A percentile compares a stretch with the other conserved stretches of the same genome.
phyloP scores from a whole-genome alignment of 2,329 filamentous ascomycete genomes.

The Fusarium pilosicola region DNA sequence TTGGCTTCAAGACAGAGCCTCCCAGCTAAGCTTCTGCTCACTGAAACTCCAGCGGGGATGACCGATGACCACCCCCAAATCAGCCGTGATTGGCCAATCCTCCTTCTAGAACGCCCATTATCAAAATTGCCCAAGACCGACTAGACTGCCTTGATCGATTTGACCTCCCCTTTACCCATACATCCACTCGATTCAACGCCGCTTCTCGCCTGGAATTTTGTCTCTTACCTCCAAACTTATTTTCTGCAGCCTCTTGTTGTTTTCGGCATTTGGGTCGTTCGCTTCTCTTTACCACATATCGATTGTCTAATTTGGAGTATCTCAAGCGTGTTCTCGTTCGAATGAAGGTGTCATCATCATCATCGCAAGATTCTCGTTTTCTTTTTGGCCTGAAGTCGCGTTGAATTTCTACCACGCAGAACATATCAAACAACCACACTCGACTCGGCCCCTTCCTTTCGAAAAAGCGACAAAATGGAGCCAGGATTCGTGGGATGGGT shows the following conservation, averaged over 20 bases:
- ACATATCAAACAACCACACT: not conserved
- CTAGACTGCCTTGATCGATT: constrained; percentile 4
- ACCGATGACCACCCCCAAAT: not conserved
- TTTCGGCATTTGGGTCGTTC: not conserved
- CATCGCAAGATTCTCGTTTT: not conserved
- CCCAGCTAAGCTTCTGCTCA: constrained; percentile 24
- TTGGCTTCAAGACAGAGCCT: constrained; percentile 19
- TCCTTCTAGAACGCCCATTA: constrained; percentile 26
- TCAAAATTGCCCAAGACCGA: not conserved
- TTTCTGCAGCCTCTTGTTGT: not conserved
- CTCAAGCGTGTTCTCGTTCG: constrained; percentile 1
- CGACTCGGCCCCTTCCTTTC: not conserved
- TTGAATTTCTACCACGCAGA: constrained; percentile 1
- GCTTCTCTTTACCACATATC: not conserved
- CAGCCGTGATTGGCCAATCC: constrained; percentile 2
- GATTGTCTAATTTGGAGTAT: not conserved
- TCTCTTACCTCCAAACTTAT: constrained; percentile 13
- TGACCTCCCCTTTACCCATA: constrained; percentile 30
- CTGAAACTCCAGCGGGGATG: constrained; percentile 10
- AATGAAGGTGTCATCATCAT: constrained; percentile 17
- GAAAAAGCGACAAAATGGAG: constrained; percentile 17
- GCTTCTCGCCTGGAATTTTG: constrained; percentile 19
- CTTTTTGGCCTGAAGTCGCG: constrained; percentile 2
- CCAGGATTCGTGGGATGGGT: constrained; percentile 37
- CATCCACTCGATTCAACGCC: constrained; percentile 12